Base-by-base conservation (phyloP, 2,329 filamentous ascomycete species). In the Fusarium sp. region DNA sequence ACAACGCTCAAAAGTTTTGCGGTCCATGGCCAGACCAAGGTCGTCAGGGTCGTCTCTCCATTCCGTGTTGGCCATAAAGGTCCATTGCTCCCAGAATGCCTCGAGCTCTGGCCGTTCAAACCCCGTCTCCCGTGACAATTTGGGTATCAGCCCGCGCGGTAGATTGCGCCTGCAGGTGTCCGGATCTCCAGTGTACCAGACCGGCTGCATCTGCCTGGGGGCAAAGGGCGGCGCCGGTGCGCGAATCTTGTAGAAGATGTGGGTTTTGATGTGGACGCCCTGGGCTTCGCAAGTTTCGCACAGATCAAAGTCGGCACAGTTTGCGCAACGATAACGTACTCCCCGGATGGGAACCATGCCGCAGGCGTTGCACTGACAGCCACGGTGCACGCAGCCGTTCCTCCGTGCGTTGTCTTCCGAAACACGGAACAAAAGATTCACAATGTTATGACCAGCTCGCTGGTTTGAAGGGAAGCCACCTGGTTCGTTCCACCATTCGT, bases 41-140 rank as follows among this genome's bases (percentile, higher is more conserved):
- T 92, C 89, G 76, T 94, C 92, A 0, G 95, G 94, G 80, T 98
- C 96, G 20, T 93, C 90, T 37, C 91, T 86, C 93, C 93, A 98
- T 80, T 96, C 92, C 7, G 92, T 92, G 75, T 94, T 96, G 48
- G 96, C 96, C 83, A 98, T 92, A 81, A 95, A 98, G 6, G 94
- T 95, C 89, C 97, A 99, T 80, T 98, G 96, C 80, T 98, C 96
- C 92, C 95, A 98, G 48, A 97, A 90, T 8, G 95, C 96, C 83
- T 98, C 96, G 7, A 99, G 86, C 82, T 97, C 95, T 2, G 95
- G 93, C 31, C 93, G 90, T 79, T 98, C 95, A 82, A 97, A 94
- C 20, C 91, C 91, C 0, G 93, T 95, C 71, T 94, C 92, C 64
- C 88, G 88, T 33, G 91, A 90, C 64, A 95, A 87, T 68, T 91